Evolutionary conservation across 352 stramenopile species (phyloP), one percentile per base, ranked within the genome.

Genomic region (Aphanomyces astaci): DNA sequence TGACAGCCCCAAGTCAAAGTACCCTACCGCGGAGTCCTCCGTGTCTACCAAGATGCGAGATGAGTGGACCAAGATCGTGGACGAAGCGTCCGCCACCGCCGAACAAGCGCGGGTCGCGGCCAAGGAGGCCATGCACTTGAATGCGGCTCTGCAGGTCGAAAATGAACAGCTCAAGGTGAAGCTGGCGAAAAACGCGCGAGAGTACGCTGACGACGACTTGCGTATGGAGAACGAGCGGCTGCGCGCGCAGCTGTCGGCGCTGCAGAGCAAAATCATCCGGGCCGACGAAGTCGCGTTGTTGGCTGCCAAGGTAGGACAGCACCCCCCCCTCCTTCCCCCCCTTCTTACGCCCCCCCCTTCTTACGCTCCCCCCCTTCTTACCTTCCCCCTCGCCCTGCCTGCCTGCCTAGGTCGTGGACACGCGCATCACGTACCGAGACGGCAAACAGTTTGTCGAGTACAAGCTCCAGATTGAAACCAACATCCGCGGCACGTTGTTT

Each of bases 191-290:
- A 84, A 89, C 66, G 84, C 84, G 31, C 75, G 91, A 40, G 78
- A 91, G 62, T 83, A 89, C 65, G 86, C 86, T 27, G 92, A 78
- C 73, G 76, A 83, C 15, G 86, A 94, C 66, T 73, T 92, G 40
- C 86, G 84, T 31, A 80, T 81, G 30, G 86, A 94, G 68, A 83
- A 94, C 63, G 78, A 88, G 67, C 84, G 92, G 73, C 73, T 94
- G 59, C 81, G 82, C 4, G 82, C 92, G 74, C 92, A 84, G 46
- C 82, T 92, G 66, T 89, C 84, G 75, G 27, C 27, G 25, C 90
- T 90, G 74, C 84, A 94, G 79, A 86, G 73, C 74, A 94, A 94
- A 74, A 92, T 94, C 73, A 84, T 92, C 73, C 84, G 90, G 68
- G 91, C 92, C 82, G 73, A 84, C 62, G 54, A 63, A 49, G 54